phyloP scores from a whole-genome alignment of 1,139 yeast species.

The Pichia sp. region DNA sequence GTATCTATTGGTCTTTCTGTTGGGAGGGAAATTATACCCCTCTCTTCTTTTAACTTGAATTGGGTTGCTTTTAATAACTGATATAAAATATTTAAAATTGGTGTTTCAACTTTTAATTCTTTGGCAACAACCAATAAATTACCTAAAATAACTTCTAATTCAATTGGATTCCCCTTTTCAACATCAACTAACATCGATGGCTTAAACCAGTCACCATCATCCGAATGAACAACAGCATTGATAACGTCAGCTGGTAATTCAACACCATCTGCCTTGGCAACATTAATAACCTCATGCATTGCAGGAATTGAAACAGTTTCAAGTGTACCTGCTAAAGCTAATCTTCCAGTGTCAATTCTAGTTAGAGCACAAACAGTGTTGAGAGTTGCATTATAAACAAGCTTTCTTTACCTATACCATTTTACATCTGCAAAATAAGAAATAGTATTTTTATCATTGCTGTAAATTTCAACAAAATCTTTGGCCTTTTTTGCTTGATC shows the following conservation, averaged over 20 bases:
- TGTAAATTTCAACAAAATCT: constrained; percentile 38
- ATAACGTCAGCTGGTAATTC: constrained; percentile 34
- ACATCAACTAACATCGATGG: constrained; percentile 57
- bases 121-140: constrained; percentile 44
- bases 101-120: constrained; percentile 40
- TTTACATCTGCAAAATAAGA: constrained; percentile 38
- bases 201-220: constrained; percentile 47
- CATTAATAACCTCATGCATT: constrained; percentile 43
- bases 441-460: constrained; percentile 32
- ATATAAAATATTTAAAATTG: constrained; percentile 37
- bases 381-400: constrained; percentile 48
- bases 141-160: constrained; percentile 51
- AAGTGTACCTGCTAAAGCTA: constrained; percentile 40
- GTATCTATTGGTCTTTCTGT: constrained; percentile 21
- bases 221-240: constrained; percentile 40
- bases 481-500: constrained; percentile 31
- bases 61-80: constrained; percentile 37
- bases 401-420: constrained; percentile 46
- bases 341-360: constrained; percentile 38
- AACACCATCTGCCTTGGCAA: constrained; percentile 51
- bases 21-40: constrained; percentile 32
- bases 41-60: constrained; percentile 36
- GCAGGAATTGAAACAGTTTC: constrained; percentile 42
- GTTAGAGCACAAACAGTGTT: constrained; percentile 44
- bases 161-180: constrained; percentile 46